Evolutionary conservation across 306 rosid genomes (phyloP).

Genomic region (Echinosophora koreensis): DNA sequence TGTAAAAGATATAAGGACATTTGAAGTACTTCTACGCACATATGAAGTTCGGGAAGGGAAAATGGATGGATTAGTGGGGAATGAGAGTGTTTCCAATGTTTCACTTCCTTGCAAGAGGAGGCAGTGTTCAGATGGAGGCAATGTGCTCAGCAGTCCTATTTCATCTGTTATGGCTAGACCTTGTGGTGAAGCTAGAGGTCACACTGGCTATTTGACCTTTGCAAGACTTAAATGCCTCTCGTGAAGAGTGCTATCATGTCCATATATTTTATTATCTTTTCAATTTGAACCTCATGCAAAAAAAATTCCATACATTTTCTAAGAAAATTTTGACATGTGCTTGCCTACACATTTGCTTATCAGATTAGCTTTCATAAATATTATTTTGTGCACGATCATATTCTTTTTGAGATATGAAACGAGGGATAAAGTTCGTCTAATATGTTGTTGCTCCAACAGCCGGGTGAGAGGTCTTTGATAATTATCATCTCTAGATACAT

Average conservation of each 20-base stretch:
- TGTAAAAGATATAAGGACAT: slow-evolving; percentile 76
- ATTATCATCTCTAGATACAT: neutral
- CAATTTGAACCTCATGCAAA: slow-evolving; percentile 7
- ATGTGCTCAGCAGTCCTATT: slow-evolving; percentile 42
- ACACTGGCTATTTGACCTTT: no score
- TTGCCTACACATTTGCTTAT: slow-evolving; percentile 13
- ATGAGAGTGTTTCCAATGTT: slow-evolving; percentile 51
- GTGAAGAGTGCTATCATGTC: no score
- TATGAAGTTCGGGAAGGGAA: slow-evolving; percentile 78
- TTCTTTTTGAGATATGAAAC: neutral
- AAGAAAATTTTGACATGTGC: slow-evolving; percentile 3
- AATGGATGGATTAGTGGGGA: slow-evolving; percentile 40
- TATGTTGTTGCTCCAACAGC: neutral
- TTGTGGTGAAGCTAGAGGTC: no score
- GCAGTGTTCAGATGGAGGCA: slow-evolving; percentile 59
- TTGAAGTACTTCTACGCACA: slow-evolving; percentile 79
- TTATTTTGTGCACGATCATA: neutral
- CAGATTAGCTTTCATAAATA: neutral
- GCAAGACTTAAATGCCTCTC: no score
- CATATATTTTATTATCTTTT: slow-evolving; percentile 29
- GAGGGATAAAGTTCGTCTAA: neutral
- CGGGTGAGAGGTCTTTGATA: neutral
- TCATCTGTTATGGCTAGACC: no score
- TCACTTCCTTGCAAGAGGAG: slow-evolving; percentile 76
- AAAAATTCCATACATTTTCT: neutral